Conservation (phyloP, 805 yeast species). For the Priceomyces melissophilus region DNA sequence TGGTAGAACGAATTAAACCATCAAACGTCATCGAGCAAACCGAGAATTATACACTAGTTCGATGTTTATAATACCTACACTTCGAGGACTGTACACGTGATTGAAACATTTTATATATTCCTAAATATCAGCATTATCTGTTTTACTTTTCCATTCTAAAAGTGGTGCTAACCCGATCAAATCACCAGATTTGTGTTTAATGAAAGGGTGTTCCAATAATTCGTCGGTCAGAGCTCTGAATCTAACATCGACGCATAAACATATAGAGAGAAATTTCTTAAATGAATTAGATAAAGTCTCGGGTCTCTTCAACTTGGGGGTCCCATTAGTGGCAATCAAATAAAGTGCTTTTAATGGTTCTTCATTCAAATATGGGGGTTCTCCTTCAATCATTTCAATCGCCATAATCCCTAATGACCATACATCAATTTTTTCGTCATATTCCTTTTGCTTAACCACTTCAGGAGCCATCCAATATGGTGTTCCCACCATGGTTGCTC, state of each 20-base stretch:
- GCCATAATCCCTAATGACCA: constrained; percentile 87
- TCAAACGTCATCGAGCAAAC: no score
- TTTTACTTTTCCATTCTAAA: constrained; percentile 44
- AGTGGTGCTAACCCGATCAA: constrained; percentile 58
- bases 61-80: no score
- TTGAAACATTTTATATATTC: no score
- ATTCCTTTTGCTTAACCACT: constrained; percentile 74
- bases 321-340: constrained; percentile 76
- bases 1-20: no score
- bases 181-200: constrained; percentile 56
- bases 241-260: constrained; percentile 91
- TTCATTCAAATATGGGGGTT: constrained; percentile 79
- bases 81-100: no score
- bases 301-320: constrained; percentile 70
- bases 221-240: constrained; percentile 91
- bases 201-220: constrained; percentile 70
- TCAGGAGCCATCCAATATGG: constrained; percentile 94
- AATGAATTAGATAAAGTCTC: constrained; percentile 68
- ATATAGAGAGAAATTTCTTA: constrained; percentile 82
- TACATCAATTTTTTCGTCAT: constrained; percentile 78
- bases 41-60: no score
- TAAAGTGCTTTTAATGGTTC: constrained; percentile 75
- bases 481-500: constrained; percentile 86
- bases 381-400: constrained; percentile 83
- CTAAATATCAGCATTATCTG: no score